phyloP scores from a whole-genome alignment of 176 grass and related monocot genomes.

The Phragmites australis region DNA sequence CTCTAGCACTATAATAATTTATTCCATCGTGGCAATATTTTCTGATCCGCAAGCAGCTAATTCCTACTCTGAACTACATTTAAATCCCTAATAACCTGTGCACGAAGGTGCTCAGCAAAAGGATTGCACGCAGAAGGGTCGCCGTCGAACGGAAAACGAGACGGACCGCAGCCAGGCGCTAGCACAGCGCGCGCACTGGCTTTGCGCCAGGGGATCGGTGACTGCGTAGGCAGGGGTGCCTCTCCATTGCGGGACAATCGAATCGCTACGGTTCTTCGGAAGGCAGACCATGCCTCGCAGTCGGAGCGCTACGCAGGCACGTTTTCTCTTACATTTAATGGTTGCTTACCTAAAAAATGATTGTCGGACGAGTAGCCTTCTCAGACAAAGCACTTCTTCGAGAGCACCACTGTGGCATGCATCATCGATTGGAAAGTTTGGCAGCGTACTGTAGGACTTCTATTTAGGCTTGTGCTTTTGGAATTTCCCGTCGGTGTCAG shows the following conservation, averaged over 20 bases:
- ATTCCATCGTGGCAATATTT: too few species aligned
- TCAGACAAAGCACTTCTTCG: not conserved
- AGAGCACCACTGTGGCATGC: not conserved
- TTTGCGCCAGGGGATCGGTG: not conserved
- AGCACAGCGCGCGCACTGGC: not conserved
- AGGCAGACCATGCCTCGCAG: not conserved
- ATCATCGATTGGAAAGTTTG: not conserved
- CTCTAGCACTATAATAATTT: too few species aligned
- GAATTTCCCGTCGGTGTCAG: not conserved
- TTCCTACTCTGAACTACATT: too few species aligned
- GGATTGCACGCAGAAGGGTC: not conserved
- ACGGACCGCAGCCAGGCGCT: not conserved
- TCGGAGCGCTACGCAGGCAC: not conserved
- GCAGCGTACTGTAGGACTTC: not conserved
- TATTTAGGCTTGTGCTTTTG: not conserved
- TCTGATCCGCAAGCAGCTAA: too few species aligned
- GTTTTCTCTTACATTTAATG: slow-evolving; percentile 7
- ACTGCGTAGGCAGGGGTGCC: not conserved
- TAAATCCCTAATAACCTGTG: too few species aligned
- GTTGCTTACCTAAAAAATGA: not conserved
- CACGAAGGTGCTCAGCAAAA: too few species aligned
- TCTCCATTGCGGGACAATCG: slow-evolving; percentile 14
- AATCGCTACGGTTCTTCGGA: slow-evolving; percentile 14
- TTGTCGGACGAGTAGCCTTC: slow-evolving; percentile 3
- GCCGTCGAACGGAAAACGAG: not conserved